Evolutionary conservation across 2,329 filamentous ascomycete species (phyloP), one percentile per base, ranked within the genome.

Genomic region (Aspergillus brunneoviolaceus): DNA sequence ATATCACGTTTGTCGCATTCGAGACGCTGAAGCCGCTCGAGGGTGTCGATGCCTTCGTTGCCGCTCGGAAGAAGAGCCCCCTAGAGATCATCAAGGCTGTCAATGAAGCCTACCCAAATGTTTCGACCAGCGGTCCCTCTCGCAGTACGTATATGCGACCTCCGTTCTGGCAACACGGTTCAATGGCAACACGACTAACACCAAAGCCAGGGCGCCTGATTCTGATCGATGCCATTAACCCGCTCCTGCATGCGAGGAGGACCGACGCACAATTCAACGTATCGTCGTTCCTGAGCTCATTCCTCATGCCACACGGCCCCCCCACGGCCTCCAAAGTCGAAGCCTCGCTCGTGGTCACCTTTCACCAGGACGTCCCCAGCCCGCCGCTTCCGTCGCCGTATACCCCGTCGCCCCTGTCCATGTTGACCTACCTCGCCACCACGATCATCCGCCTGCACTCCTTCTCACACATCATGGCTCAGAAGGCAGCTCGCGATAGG

Each of bases 341-440:
- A 29, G 85, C 88, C 39, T 92, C 90, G 5, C 82, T 97, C 48
- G 80, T 97, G 6, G 88, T 87, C 49, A 85, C 89, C 60, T 96
- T 96, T 75, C 95, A 98, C 79, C 81, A 84, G 55, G 94, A 98
- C 76, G 83, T 94, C 4, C 89, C 91, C 1, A 75, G 86, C 57
- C 75, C 72, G 4, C 65, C 73, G n/a, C 65, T 73, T 12, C 65
- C 69, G 33, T 66, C 69, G 51, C 59, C 71, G 39, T 83, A 76
- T 75, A 79, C 85, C 19, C 91, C 92, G 0, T 79, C 86, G 29
- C 87, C 92, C 0, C 81, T 96, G 12, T 87, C 87, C 1, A 79
- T 92, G 0, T 81, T 98, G 23, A 85, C 84, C 50, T 96, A 96
- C 76, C 87, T 97, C 60, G 91, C 93, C n/a, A 99, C 95, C 3